Percentiles rank a stretch among this genome's conserved stretches.
Evolutionary conservation across 345 rosid species (phyloP).

Genomic region (Eucalyptus curtisii): DNA sequence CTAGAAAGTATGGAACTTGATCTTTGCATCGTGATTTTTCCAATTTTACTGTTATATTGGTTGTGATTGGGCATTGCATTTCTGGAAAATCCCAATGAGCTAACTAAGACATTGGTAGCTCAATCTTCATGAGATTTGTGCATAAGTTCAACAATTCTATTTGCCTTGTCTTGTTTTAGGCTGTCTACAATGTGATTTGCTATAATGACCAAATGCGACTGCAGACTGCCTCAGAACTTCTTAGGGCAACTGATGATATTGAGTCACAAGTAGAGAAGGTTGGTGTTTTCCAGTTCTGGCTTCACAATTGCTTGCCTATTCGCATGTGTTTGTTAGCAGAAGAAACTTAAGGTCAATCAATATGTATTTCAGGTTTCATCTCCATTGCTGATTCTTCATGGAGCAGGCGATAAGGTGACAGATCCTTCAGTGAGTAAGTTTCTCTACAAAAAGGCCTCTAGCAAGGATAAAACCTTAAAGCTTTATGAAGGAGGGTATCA

Average conservation of each 20-base stretch:
- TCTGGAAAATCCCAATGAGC: background rate
- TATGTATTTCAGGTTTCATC: constrained; percentile 49
- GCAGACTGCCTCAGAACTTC: constrained; percentile 71
- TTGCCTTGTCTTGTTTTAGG: constrained; percentile 22
- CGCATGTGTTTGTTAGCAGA: background rate
- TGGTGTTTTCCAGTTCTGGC: background rate
- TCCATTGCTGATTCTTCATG: constrained; percentile 81
- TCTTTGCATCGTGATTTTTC: background rate
- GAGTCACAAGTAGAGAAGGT: constrained; percentile 65
- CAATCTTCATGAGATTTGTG: background rate
- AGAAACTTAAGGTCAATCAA: background rate
- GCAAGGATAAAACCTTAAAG: constrained; percentile 78
- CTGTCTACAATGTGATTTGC: constrained; percentile 64
- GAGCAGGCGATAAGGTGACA: constrained; percentile 81
- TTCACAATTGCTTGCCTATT: background rate
- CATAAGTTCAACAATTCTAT: background rate
- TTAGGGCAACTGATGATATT: constrained; percentile 60
- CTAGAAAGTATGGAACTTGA: background rate
- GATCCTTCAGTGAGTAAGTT: constrained; percentile 78
- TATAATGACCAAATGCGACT: constrained; percentile 48
- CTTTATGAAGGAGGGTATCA: constrained; percentile 81
- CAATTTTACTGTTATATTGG: background rate
- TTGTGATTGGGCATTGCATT: background rate
- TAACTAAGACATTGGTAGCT: background rate
- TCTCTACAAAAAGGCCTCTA: constrained; percentile 59